phyloP scores from a whole-genome alignment of 2,329 filamentous ascomycete genomes.

The Elsinoe arachidis region DNA sequence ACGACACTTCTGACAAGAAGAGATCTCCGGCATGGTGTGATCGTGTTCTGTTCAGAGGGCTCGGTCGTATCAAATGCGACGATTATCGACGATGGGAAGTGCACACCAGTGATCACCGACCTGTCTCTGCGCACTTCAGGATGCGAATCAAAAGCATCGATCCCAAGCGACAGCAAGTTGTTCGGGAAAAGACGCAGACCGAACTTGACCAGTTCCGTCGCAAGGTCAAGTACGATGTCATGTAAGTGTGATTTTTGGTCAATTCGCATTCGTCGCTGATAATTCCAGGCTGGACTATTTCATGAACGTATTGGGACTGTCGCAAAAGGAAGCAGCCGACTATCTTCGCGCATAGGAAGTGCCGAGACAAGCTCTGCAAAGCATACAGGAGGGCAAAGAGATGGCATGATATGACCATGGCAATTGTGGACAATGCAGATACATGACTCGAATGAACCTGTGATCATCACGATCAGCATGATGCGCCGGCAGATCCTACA shows the following conservation, averaged over 20 bases:
- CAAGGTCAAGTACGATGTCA: slow-evolving; percentile 61
- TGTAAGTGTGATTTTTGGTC: slow-evolving; percentile 49
- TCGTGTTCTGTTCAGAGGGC: slow-evolving; percentile 74
- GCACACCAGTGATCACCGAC: slow-evolving; percentile 81
- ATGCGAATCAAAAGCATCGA: slow-evolving; percentile 78
- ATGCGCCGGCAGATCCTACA: neutral
- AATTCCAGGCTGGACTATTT: slow-evolving; percentile 52
- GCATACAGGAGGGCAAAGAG: neutral
- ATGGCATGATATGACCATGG: neutral
- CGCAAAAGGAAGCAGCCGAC: slow-evolving; percentile 42
- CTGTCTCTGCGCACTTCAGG: slow-evolving; percentile 77
- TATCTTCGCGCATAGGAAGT: slow-evolving; percentile 15
- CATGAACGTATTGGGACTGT: slow-evolving; percentile 52
- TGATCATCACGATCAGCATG: neutral
- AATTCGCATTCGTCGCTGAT: neutral
- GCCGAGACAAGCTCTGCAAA: neutral
- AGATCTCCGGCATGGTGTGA: slow-evolving; percentile 95
- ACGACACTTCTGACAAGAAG: slow-evolving; percentile 84
- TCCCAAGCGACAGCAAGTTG: slow-evolving; percentile 52
- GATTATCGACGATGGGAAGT: slow-evolving; percentile 88
- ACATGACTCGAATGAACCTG: neutral
- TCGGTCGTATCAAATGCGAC: slow-evolving; percentile 73
- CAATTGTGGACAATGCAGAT: neutral
- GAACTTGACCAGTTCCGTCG: slow-evolving; percentile 65
- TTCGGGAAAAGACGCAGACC: slow-evolving; percentile 66